Evolutionary conservation across 331 rosid species (phyloP), one percentile per base, ranked within the genome.

Genomic region (Quercus lobata): DNA sequence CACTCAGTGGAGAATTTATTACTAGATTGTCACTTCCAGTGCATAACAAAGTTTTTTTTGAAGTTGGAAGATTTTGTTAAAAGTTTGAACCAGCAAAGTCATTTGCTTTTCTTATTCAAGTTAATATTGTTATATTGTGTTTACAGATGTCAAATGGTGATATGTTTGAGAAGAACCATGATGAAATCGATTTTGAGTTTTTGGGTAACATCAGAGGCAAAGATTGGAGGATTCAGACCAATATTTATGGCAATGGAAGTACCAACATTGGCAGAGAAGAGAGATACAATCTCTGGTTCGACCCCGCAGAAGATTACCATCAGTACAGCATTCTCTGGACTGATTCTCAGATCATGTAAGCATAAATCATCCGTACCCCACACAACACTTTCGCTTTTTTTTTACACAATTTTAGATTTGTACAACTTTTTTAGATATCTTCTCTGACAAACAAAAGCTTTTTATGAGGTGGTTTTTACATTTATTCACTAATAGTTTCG

Each of bases 231-330:
- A 22, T 95, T 83, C 99, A 95, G 88, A 95, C 99, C 21, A 95
- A 95, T 75, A 80, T 95, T 82, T 95, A 95, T 78, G 99, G 99
- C n/a, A 95, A 95, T 82, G 99, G 99, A 87, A 95, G 99, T 84
- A 95, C 99, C 18, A 77, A 37, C 46, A 72, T 90, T 57, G 99
- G 99, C 73, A 91, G 98, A 84, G 99, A 95, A 81, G 99, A 95
- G 87, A 88, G 98, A 83, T 89, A 83, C 86, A 86, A 82, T 84
- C 90, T 95, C 10, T 89, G 98, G 99, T 95, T 95, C 78, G 99
- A 95, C 89, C 99, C 99, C 76, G 37, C 98, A 29, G 97, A 93
- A 34, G 96, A 93, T 82, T 90, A 83, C 60, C 99, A 95, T 60
- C 93, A 88, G 74, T 95, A 93, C 88, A 90, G 97, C 72, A 90